Percentiles rank a stretch among this genome's conserved stretches.
Conservation (phyloP, 2,329 filamentous ascomycete species). For the Neofusicoccum parvum region DNA sequence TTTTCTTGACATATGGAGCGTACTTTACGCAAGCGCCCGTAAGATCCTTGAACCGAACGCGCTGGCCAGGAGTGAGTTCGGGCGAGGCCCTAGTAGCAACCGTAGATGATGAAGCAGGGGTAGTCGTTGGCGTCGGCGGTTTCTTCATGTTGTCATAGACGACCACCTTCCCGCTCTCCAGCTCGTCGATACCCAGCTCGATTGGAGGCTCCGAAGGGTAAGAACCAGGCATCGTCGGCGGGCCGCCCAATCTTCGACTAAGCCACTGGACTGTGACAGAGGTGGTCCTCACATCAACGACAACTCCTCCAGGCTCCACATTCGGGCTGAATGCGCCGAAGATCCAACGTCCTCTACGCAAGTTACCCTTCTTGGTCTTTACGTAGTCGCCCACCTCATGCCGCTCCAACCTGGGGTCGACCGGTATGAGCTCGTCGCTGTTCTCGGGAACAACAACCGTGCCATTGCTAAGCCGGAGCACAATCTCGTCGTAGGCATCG, state of each 20-base stretch:
- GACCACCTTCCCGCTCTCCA: conserved; percentile 45
- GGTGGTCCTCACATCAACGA: conserved; percentile 53
- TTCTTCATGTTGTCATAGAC: conserved; percentile 43
- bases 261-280: conserved; percentile 57
- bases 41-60: conserved; percentile 59
- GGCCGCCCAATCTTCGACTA: conserved; percentile 43
- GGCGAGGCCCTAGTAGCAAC: conserved; percentile 17
- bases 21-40: conserved; percentile 56
- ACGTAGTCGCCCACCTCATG: conserved; percentile 53
- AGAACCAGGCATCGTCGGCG: conserved; percentile 24
- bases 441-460: conserved; percentile 57
- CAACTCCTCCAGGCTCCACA: conserved; percentile 52
- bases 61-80: conserved; percentile 48
- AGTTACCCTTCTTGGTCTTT: conserved; percentile 53
- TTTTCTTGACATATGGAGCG: conserved; percentile 44
- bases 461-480: conserved; percentile 54
- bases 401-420: conserved; percentile 38
- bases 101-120: conserved; percentile 23
- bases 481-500: conserved; percentile 52
- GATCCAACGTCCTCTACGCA: conserved; percentile 56
- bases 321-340: conserved; percentile 56
- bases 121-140: conserved; percentile 30
- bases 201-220: conserved; percentile 33
- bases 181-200: conserved; percentile 39
- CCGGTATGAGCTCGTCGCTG: conserved; percentile 43